Conservation (phyloP, 2,329 filamentous ascomycete species). For the Metarhizium humberi region DNA sequence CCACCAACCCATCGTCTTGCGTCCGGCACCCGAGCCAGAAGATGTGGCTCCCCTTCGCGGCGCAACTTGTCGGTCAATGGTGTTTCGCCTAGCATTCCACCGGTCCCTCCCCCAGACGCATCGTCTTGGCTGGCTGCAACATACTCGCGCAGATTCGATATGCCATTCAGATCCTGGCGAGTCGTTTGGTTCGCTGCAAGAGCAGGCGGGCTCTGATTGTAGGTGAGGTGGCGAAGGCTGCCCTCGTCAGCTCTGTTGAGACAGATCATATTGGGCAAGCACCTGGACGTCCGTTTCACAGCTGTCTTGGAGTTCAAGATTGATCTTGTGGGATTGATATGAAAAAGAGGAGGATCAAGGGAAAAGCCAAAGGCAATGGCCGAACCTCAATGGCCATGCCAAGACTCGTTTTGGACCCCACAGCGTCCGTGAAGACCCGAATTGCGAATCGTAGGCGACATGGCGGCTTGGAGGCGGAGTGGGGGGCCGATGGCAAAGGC, state of each 20-base stretch:
- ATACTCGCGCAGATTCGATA: slow-evolving; percentile 39
- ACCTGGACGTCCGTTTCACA: neutral
- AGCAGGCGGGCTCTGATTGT: slow-evolving; percentile 44
- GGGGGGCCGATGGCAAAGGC: neutral
- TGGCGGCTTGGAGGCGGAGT: neutral
- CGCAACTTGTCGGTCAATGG: slow-evolving; percentile 17
- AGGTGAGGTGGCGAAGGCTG: slow-evolving; percentile 35
- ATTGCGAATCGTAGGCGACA: neutral
- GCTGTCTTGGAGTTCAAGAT: neutral
- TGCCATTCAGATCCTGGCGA: slow-evolving; percentile 45
- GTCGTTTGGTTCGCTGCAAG: slow-evolving; percentile 40
- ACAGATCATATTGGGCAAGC: slow-evolving; percentile 35
- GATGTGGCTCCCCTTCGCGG: slow-evolving; percentile 1
- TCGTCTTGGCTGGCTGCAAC: slow-evolving; percentile 26
- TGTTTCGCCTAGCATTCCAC: slow-evolving; percentile 9
- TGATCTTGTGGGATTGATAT: neutral
- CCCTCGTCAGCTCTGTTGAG: slow-evolving; percentile 45
- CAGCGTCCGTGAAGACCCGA: slow-evolving; percentile 1
- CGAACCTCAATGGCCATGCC: neutral
- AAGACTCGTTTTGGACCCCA: slow-evolving; percentile 1
- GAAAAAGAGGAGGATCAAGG: neutral
- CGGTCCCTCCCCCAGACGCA: slow-evolving; percentile 16
- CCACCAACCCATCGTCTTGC: slow-evolving; percentile 19
- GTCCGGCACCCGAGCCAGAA: slow-evolving; percentile 8
- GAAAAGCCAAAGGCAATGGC: neutral